Base-by-base conservation (phyloP, 2,329 filamentous ascomycete species). In the Hypomyces perniciosus region DNA sequence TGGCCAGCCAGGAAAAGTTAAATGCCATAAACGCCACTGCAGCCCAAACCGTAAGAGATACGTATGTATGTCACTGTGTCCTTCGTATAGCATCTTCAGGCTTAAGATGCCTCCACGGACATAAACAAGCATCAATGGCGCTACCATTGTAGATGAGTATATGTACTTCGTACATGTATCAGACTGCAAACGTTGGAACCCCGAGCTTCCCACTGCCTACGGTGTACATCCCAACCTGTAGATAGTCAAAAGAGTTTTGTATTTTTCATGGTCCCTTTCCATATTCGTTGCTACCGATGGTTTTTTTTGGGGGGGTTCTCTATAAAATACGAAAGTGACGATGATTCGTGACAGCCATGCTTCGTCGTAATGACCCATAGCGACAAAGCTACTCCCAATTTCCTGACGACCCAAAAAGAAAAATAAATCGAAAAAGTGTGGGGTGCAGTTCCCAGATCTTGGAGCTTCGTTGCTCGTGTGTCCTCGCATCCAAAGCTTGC, bases 251-350 rank as follows among this genome's bases (percentile, higher is more conserved):
- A 10, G 27, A n/a, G 12, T 27, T 37, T 35, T 13, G 31, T 50
- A 39, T 41, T 28, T 38, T 33, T 27, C 39, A 38, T 52, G 31
- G 34, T 41, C 50, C 33, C 27, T n/a, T 20, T 42, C 28, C 46
- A 13, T 43, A 26, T 35, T 50, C 33, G 41, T 40, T n/a, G 40
- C 44, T 27, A 46, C 33, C 6, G 41, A 46, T 33, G 30, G n/a
- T 34, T 20, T 28, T 44, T 44, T 38, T 44, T 50, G 38, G 8
- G 9, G 6, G 9, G 9, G 10, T 43, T 42, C 27, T 37, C 26
- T 41, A 43, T 51, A 33, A 40, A 51, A 44, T 51, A 48, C 48
- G 49, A 35, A 53, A 47, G 29, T 47, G 50, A 44, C 41, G 28
- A 34, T 48, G 13, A 33, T 44, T 37, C 33, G 33, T 46, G 34